These are phyloP conservation scores for Elaphomyces granulatus DNA, from an alignment of 495 filamentous ascomycete genomes.

Conservation along the genomic window DNA sequence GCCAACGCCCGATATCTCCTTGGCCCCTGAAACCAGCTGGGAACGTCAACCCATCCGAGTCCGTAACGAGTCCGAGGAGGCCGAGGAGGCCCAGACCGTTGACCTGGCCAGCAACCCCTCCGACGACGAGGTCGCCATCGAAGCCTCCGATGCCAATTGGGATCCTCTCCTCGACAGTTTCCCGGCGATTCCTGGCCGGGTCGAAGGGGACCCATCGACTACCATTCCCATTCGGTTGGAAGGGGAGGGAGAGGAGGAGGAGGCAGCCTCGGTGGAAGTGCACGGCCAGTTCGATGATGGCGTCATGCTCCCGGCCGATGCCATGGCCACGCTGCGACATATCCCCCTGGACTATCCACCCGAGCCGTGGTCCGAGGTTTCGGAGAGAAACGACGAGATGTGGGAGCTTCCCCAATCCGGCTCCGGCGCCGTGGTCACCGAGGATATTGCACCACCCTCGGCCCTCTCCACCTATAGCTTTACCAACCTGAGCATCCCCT, in stretches of 20 bases:
- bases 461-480: conserved; percentile 40
- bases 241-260: too few species aligned
- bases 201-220: conserved; percentile 9
- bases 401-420: conserved; percentile 18
- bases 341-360: conserved; percentile 44
- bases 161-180: conserved; percentile 25
- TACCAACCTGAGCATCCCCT: conserved; percentile 66
- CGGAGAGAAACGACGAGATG: conserved; percentile 37
- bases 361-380: conserved; percentile 29
- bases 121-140: conserved; percentile 23
- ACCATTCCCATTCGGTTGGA: conserved; percentile 8
- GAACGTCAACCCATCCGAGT: conserved; percentile 20
- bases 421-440: conserved; percentile 9
- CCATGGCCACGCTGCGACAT: conserved; percentile 61
- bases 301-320: conserved; percentile 63
- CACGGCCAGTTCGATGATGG: conserved; percentile 40
- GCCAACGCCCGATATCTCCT: conserved; percentile 58
- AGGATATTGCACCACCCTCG: conserved; percentile 34
- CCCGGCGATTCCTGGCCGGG: conserved; percentile 17
- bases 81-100: conserved; percentile 9
- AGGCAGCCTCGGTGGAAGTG: conserved; percentile 19
- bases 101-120: conserved; percentile 7
- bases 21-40: conserved; percentile 36
- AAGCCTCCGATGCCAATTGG: conserved; percentile 25
- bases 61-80: conserved; percentile 1